Conservation (phyloP, 148 eudicot species). For the Cornus florida region DNA sequence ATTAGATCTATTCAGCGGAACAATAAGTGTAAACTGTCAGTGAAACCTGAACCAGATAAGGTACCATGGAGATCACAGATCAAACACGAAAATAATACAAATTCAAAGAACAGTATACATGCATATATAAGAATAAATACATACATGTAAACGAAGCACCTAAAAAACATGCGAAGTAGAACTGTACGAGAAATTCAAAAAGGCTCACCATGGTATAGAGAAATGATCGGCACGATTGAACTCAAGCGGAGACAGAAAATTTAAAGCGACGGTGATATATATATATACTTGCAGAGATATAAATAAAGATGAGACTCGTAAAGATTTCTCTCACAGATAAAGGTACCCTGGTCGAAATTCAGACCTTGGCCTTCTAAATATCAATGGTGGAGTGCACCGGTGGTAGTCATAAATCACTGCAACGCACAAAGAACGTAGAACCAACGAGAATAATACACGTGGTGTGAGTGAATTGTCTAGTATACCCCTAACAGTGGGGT, state of each 20-base stretch:
- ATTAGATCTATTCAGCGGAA: not conserved
- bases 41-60: too few relatives aligned
- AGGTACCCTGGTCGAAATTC: not conserved
- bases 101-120: not conserved
- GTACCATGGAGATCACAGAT: conserved; percentile 1
- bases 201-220: conserved; percentile 16
- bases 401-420: not conserved
- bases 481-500: too few relatives aligned
- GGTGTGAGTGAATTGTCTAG: not conserved
- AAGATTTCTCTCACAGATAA: not conserved
- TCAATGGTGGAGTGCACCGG: not conserved
- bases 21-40: too few relatives aligned
- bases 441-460: conserved; percentile 6
- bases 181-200: not conserved
- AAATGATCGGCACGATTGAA: not conserved
- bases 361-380: not conserved
- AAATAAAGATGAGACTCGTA: not conserved
- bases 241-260: not conserved
- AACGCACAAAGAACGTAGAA: not conserved
- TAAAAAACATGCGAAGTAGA: not conserved
- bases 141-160: not conserved
- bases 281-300: not conserved
- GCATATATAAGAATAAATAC: not conserved
- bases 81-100: not conserved
- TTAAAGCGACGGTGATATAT: not conserved